Conservation (phyloP, 1,284 basidiomycete species). For the Sparassis latifolia region DNA sequence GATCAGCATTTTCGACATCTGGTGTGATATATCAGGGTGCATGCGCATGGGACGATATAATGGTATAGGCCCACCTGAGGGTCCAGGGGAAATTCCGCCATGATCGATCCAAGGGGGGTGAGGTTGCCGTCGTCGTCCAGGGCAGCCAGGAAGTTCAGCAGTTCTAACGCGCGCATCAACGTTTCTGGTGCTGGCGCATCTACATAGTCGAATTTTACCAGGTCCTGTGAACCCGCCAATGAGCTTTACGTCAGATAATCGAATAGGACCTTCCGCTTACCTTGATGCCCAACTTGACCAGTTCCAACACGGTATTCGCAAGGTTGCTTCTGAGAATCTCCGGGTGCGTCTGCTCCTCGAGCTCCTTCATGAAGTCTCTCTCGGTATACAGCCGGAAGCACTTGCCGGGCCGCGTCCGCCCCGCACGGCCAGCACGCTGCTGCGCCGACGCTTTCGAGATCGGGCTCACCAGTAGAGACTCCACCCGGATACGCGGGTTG, state of each 20-base stretch:
- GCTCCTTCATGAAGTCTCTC: constrained; percentile 92
- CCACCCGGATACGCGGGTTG: constrained; percentile 94
- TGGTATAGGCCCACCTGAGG: constrained; percentile 60
- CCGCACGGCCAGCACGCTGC: constrained; percentile 94
- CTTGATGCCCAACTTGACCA: constrained; percentile 91
- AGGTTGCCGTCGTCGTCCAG: constrained; percentile 94
- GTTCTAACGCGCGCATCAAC: constrained; percentile 94
- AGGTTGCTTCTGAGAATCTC: constrained; percentile 93
- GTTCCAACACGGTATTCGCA: constrained; percentile 89
- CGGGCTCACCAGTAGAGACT: constrained; percentile 89
- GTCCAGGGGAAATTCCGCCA: constrained; percentile 98
- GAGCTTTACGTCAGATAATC: too few species aligned
- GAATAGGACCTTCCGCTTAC: constrained; percentile 26
- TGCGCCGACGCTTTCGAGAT: constrained; percentile 97
- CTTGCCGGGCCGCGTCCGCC: constrained; percentile 93
- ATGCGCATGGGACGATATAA: too few species aligned
- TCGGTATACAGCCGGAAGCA: constrained; percentile 98
- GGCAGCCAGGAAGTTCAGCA: constrained; percentile 89
- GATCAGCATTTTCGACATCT: constrained; percentile 93
- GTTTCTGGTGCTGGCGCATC: constrained; percentile 97
- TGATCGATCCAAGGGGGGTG: constrained; percentile 82
- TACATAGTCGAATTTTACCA: constrained; percentile 93
- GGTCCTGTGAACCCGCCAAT: constrained; percentile 44
- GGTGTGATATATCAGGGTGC: neutral
- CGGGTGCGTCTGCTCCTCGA: constrained; percentile 95